Conservation (phyloP, 1,284 basidiomycete genomes). For the Trichosporon sp. region DNA sequence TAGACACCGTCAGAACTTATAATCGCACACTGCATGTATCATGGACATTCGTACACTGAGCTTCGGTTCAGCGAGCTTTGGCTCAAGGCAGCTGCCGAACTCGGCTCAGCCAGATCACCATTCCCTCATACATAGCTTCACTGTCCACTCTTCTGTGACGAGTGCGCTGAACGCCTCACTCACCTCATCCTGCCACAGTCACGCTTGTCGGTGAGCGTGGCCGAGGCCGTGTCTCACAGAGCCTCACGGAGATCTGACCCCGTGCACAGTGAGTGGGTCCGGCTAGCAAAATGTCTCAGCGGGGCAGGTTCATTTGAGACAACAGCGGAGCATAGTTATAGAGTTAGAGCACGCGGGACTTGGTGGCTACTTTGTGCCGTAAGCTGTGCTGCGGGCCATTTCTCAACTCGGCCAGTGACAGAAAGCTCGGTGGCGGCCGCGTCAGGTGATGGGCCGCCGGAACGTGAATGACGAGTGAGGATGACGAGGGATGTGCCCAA, state of each 20-base stretch:
- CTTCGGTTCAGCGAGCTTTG: no score
- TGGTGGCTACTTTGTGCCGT: not conserved
- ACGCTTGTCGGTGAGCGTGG: not conserved
- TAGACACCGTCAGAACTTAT: not conserved
- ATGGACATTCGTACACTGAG: no score
- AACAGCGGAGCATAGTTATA: conserved; percentile 1
- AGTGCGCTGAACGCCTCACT: not conserved
- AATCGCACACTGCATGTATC: no score
- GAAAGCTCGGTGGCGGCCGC: not conserved
- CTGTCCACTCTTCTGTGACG: no score
- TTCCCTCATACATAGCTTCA: not conserved
- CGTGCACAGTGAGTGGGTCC: not conserved
- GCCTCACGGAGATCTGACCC: not conserved
- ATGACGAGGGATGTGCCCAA: no score
- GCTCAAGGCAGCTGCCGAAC: no score
- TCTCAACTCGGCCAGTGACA: not conserved
- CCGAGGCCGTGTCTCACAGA: not conserved
- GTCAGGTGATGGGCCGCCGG: not conserved
- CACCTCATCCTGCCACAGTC: not conserved
- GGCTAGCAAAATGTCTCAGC: not conserved
- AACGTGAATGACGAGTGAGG: not conserved
- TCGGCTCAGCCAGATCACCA: no score
- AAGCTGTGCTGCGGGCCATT: not conserved
- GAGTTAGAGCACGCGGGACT: not conserved
- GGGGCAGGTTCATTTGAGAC: not conserved